phyloP scores from a whole-genome alignment of 495 filamentous ascomycete genomes.

The Penicillium bialowiezense region DNA sequence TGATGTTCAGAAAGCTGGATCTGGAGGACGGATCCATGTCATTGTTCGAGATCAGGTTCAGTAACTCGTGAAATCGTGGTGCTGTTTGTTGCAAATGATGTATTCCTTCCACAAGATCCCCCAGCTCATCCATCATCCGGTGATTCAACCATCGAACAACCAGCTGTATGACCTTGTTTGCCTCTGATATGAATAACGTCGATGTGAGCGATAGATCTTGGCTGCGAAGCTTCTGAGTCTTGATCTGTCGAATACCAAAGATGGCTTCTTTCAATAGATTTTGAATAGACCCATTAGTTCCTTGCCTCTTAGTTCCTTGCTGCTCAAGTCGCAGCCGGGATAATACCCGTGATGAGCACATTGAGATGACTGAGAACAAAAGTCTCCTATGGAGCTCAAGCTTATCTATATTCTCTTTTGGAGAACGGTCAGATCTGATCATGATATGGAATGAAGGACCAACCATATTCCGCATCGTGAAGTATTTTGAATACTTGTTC shows the following conservation, averaged over 20 bases:
- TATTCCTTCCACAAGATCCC: constrained; percentile 9
- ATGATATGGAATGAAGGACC: constrained; percentile 2
- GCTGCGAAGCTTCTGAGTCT: constrained; percentile 2
- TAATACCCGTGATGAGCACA: constrained; percentile 13
- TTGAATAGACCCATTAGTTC: too few relatives aligned
- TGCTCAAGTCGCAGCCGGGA: constrained; percentile 10
- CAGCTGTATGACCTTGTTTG: constrained; percentile 12
- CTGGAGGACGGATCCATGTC: constrained; percentile 4
- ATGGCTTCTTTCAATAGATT: constrained; percentile 7
- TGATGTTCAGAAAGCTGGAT: constrained; percentile 10
- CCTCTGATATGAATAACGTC: constrained; percentile 3
- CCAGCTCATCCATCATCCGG: neutral
- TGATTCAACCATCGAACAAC: constrained; percentile 11
- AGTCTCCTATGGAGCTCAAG: constrained; percentile 1
- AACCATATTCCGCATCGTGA: constrained; percentile 8
- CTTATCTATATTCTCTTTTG: neutral
- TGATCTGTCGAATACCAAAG: constrained; percentile 2
- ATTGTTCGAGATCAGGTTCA: constrained; percentile 4
- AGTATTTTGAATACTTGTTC: constrained; percentile 12
- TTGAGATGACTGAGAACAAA: constrained; percentile 1
- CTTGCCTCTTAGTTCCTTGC: neutral
- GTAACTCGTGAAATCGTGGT: neutral
- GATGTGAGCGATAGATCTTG: neutral
- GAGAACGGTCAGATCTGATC: neutral
- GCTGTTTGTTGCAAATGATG: constrained; percentile 5